Conservation (phyloP, 2,329 filamentous ascomycete genomes). For the Tolypocladium album region DNA sequence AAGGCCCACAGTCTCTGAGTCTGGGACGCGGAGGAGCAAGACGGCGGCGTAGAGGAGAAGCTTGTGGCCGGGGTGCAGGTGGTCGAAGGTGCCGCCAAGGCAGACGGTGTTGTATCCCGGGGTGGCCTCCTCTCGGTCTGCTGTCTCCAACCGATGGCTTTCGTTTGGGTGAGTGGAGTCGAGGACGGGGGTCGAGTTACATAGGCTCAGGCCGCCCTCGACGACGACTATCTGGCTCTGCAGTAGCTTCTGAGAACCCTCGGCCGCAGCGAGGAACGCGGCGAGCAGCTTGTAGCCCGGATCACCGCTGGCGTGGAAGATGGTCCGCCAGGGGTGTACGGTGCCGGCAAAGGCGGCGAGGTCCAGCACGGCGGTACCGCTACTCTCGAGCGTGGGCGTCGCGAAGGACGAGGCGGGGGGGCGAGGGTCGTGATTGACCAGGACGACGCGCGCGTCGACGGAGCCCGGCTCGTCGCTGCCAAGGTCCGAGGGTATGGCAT, state of each 20-base stretch:
- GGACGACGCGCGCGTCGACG: conserved; percentile 64
- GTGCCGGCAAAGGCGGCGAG: conserved; percentile 40
- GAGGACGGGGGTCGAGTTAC: not conserved
- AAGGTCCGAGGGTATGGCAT: conserved; percentile 48
- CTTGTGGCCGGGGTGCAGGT: conserved; percentile 92
- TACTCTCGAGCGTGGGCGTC: conserved; percentile 25
- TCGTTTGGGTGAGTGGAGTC: not conserved
- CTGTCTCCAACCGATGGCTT: not conserved
- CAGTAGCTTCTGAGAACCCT: conserved; percentile 33
- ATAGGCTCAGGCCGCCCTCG: conserved; percentile 39
- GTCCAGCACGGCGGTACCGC: conserved; percentile 36
- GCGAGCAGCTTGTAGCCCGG: conserved; percentile 47
- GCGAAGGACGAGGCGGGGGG: conserved; percentile 17
- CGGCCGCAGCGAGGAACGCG: conserved; percentile 34
- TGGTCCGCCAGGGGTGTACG: conserved; percentile 48
- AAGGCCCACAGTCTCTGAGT: conserved; percentile 15
- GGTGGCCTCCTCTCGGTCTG: not conserved
- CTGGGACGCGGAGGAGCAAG: conserved; percentile 51
- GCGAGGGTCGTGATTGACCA: conserved; percentile 49
- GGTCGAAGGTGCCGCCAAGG: conserved; percentile 91
- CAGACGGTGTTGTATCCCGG: conserved; percentile 40
- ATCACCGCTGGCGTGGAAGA: conserved; percentile 59
- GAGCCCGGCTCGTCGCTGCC: conserved; percentile 47
- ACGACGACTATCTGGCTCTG: conserved; percentile 41
- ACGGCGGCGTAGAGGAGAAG: conserved; percentile 83